Conservation (phyloP, 768 basidiomycete genomes). For the Collybia sordida region DNA sequence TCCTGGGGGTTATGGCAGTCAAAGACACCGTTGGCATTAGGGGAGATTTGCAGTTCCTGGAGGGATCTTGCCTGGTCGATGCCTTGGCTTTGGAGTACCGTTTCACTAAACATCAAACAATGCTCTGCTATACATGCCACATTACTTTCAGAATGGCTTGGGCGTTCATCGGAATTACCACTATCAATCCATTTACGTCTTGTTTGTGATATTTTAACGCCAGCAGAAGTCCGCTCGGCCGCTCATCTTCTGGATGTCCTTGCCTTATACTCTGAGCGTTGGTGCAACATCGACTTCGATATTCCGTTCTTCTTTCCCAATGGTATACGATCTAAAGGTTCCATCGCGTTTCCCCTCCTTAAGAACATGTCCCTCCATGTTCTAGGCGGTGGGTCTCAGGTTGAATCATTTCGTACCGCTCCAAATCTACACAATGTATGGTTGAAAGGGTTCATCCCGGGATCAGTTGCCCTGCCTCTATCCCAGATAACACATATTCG, state of each 20-base stretch:
- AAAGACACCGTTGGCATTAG: slow-evolving; percentile 18
- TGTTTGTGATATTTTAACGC: neutral
- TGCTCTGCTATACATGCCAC: slow-evolving; percentile 15
- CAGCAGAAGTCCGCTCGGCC: too few relatives aligned
- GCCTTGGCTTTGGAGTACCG: slow-evolving; percentile 25
- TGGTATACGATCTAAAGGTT: slow-evolving; percentile 9
- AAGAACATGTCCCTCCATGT: slow-evolving; percentile 6
- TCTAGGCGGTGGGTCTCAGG: slow-evolving; percentile 3
- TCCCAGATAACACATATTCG: slow-evolving; percentile 14
- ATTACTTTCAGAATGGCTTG: slow-evolving; percentile 25
- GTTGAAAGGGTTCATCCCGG: slow-evolving; percentile 12
- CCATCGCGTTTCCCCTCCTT: slow-evolving; percentile 11
- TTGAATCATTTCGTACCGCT: slow-evolving; percentile 11
- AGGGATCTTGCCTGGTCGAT: slow-evolving; percentile 28
- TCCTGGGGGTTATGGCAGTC: slow-evolving; percentile 2
- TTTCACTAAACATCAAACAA: slow-evolving; percentile 17
- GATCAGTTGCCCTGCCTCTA: slow-evolving; percentile 10
- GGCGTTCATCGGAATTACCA: slow-evolving; percentile 22
- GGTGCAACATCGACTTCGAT: slow-evolving; percentile 12
- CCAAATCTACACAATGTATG: slow-evolving; percentile 12
- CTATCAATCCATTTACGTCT: slow-evolving; percentile 15
- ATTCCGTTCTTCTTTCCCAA: slow-evolving; percentile 16
- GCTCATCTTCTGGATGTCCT: slow-evolving; percentile 13
- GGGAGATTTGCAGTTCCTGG: slow-evolving; percentile 26
- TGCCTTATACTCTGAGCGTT: slow-evolving; percentile 12